These are phyloP conservation scores for Sarocladiaceae sp. DNA, from an alignment of 2,329 filamentous ascomycete species.

Conservation along the genomic window DNA sequence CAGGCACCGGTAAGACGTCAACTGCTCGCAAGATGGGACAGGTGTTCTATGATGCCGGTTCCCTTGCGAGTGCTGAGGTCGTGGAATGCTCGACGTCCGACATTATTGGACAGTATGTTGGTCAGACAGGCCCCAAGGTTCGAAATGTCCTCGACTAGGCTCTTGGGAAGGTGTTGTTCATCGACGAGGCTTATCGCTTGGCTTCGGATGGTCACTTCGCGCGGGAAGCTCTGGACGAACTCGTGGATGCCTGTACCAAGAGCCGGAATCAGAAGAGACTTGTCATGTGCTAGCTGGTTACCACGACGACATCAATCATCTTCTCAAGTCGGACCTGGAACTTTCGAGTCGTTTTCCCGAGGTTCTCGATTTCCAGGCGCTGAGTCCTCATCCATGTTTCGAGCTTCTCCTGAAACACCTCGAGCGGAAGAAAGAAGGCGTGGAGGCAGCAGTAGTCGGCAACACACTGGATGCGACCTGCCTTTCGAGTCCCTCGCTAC, in stretches of 20 bases:
- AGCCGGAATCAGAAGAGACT: conserved; percentile 46
- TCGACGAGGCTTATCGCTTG: conserved; percentile 68
- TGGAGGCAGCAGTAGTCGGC: conserved; percentile 13
- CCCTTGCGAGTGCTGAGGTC: conserved; percentile 54
- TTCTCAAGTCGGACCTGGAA: conserved; percentile 58
- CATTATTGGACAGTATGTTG: conserved; percentile 60
- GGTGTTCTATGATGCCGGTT: conserved; percentile 68
- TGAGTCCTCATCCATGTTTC: conserved; percentile 36
- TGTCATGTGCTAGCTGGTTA: conserved; percentile 68
- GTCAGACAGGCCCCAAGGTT: conserved; percentile 64
- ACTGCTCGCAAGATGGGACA: conserved; percentile 69
- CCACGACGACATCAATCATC: conserved; percentile 55
- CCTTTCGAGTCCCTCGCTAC: conserved; percentile 17
- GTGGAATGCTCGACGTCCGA: conserved; percentile 63
- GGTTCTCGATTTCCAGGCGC: conserved; percentile 45
- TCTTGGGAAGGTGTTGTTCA: conserved; percentile 60
- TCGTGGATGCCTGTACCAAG: conserved; percentile 48
- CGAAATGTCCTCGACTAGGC: conserved; percentile 50
- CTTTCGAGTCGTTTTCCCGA: conserved; percentile 61
- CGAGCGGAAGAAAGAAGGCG: conserved; percentile 16
- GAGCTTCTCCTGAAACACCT: conserved; percentile 32
- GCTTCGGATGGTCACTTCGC: conserved; percentile 45
- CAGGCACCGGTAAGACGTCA: conserved; percentile 67
- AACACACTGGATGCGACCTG: conserved; percentile 19
- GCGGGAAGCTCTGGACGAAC: conserved; percentile 47